These are phyloP conservation scores for Pichia sp. DNA, from an alignment of 1,139 yeast genomes.

Conservation along the genomic window DNA sequence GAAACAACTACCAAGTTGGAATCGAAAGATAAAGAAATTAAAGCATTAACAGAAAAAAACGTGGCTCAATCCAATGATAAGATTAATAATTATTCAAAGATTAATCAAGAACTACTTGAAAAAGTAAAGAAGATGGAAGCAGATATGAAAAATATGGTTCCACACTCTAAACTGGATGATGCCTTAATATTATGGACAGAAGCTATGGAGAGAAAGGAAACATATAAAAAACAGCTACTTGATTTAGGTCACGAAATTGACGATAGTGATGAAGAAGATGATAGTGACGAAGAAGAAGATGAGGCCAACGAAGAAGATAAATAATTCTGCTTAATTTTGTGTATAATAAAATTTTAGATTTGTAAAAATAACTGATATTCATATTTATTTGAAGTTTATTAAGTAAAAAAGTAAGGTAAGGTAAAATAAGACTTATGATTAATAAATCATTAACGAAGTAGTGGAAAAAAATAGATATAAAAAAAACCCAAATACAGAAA, in stretches of 20 bases:
- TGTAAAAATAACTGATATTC: neutral
- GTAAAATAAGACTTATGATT: neutral
- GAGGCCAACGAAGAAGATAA: slow-evolving; percentile 12
- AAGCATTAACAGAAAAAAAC: neutral
- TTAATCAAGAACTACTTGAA: slow-evolving; percentile 6
- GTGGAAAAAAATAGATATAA: neutral
- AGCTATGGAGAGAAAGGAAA: slow-evolving; percentile 59
- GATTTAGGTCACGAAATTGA: slow-evolving; percentile 44
- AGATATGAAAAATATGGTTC: slow-evolving; percentile 33
- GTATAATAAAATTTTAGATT: neutral
- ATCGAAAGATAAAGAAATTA: neutral
- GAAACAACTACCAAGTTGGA: neutral
- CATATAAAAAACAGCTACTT: slow-evolving; percentile 49
- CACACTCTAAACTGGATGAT: slow-evolving; percentile 66
- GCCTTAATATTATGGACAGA: slow-evolving; percentile 68
- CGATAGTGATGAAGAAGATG: slow-evolving; percentile 47
- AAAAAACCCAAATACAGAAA: neutral
- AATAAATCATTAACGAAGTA: neutral
- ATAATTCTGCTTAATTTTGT: neutral
- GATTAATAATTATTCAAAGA: neutral
- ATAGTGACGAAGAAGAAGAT: slow-evolving; percentile 19
- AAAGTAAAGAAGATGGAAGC: slow-evolving; percentile 10
- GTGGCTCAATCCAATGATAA: neutral
- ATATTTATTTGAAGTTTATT: neutral
- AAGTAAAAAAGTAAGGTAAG: neutral